phyloP scores from a whole-genome alignment of 768 basidiomycete species.

The Calocybe indica region DNA sequence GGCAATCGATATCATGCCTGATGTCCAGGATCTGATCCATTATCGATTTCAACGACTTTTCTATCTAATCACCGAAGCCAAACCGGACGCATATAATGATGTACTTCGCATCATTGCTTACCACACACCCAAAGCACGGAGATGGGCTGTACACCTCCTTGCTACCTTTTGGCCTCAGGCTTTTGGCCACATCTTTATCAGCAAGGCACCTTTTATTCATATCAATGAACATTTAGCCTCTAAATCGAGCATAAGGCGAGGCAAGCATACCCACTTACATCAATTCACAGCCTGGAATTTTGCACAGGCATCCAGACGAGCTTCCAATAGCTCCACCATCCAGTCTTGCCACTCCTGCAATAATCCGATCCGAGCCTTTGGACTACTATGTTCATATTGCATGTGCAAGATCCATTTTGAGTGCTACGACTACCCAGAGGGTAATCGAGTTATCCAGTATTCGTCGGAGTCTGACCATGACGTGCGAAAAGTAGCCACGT shows the following conservation, averaged over 20 bases:
- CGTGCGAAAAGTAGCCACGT: slow-evolving; percentile 53
- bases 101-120: slow-evolving; percentile 68
- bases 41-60: slow-evolving; percentile 48
- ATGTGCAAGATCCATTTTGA: slow-evolving; percentile 67
- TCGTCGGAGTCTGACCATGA: slow-evolving; percentile 34
- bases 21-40: not conserved
- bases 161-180: slow-evolving; percentile 62
- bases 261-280: slow-evolving; percentile 29
- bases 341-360: slow-evolving; percentile 53
- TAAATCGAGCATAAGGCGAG: slow-evolving; percentile 2
- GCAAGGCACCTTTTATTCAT: slow-evolving; percentile 10
- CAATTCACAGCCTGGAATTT: slow-evolving; percentile 71
- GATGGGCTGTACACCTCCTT: slow-evolving; percentile 50
- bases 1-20: slow-evolving; percentile 32
- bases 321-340: slow-evolving; percentile 27
- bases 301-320: slow-evolving; percentile 6
- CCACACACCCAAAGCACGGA: slow-evolving; percentile 48
- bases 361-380: slow-evolving; percentile 55
- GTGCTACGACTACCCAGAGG: slow-evolving; percentile 71
- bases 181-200: slow-evolving; percentile 61
- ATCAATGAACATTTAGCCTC: slow-evolving; percentile 1
- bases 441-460: slow-evolving; percentile 54
- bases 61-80: slow-evolving; percentile 44
- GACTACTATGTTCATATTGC: slow-evolving; percentile 67
- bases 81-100: slow-evolving; percentile 67